phyloP scores from a whole-genome alignment of 2,329 filamentous ascomycete species.

The Akanthomyces dipterigenus region DNA sequence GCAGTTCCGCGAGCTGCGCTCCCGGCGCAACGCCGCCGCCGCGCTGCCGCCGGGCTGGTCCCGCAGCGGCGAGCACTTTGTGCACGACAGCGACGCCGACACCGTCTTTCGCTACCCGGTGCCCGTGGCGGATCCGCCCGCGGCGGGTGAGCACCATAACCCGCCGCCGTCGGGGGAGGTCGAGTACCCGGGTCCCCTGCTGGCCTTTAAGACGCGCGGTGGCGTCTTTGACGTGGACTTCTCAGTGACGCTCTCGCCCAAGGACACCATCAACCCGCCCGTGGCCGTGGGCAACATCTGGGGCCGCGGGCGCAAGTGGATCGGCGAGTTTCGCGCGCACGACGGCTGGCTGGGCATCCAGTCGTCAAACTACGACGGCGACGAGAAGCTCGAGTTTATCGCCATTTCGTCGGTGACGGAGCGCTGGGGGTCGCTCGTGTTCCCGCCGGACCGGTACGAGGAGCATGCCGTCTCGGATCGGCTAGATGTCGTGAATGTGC shows the following conservation, averaged over 20 bases:
- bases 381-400: slow-evolving; percentile 38
- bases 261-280: slow-evolving; percentile 30
- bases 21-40: slow-evolving; percentile 23
- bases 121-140: slow-evolving; percentile 29
- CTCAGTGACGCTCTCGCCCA: slow-evolving; percentile 28
- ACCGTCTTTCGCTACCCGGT: slow-evolving; percentile 37
- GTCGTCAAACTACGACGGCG: slow-evolving; percentile 39
- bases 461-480: slow-evolving; percentile 34
- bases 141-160: slow-evolving; percentile 23
- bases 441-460: slow-evolving; percentile 32
- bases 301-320: slow-evolving; percentile 29
- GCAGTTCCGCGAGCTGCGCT: slow-evolving; percentile 32
- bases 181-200: slow-evolving; percentile 30
- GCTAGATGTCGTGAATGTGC: slow-evolving; percentile 39
- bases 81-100: slow-evolving; percentile 32
- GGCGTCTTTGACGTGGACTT: slow-evolving; percentile 37
- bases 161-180: slow-evolving; percentile 24
- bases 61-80: slow-evolving; percentile 29
- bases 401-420: slow-evolving; percentile 35
- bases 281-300: slow-evolving; percentile 38
- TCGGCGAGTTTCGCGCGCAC: slow-evolving; percentile 38
- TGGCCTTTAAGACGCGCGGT: slow-evolving; percentile 33
- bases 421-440: slow-evolving; percentile 34
- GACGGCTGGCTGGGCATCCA: slow-evolving; percentile 40
- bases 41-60: slow-evolving; percentile 34